These are phyloP conservation scores for Candida qinlingensis DNA, from an alignment of 805 yeast species.

Conservation along the genomic window DNA sequence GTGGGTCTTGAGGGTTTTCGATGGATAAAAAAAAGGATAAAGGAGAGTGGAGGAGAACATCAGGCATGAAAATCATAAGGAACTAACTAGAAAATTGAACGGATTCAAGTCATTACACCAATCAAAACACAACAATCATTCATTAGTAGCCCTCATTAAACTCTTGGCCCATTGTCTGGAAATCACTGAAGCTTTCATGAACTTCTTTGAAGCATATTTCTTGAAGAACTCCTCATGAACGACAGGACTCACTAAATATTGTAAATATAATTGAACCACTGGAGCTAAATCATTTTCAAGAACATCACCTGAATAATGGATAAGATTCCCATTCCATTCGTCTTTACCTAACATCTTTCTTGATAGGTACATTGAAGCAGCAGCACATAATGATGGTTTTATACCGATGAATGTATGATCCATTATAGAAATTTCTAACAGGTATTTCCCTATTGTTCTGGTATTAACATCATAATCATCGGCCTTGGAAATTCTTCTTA, in stretches of 20 bases:
- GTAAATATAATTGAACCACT: slow-evolving; percentile 67
- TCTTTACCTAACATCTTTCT: slow-evolving; percentile 66
- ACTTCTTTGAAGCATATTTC: slow-evolving; percentile 85
- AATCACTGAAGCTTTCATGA: slow-evolving; percentile 76
- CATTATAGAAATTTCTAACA: slow-evolving; percentile 73
- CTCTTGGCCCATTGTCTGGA: slow-evolving; percentile 83
- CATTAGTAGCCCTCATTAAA: slow-evolving; percentile 17
- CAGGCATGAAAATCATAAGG: not conserved
- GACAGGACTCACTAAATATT: slow-evolving; percentile 73
- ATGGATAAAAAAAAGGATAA: too few relatives aligned
- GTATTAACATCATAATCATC: slow-evolving; percentile 89
- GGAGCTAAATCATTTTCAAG: slow-evolving; percentile 66
- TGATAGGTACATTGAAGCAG: slow-evolving; percentile 85
- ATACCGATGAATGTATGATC: slow-evolving; percentile 76
- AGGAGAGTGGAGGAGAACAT: not conserved
- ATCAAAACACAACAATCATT: not conserved
- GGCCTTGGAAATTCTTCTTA: slow-evolving; percentile 88
- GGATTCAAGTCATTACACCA: too few relatives aligned
- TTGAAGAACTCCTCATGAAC: slow-evolving; percentile 90
- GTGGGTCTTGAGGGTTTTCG: too few relatives aligned
- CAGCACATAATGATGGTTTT: slow-evolving; percentile 79
- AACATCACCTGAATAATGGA: slow-evolving; percentile 91
- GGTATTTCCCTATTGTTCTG: slow-evolving; percentile 84
- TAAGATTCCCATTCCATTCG: slow-evolving; percentile 81
- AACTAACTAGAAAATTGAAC: too few relatives aligned